Evolutionary conservation across 1,139 yeast species (phyloP).

Genomic region (Candida smagusa): DNA sequence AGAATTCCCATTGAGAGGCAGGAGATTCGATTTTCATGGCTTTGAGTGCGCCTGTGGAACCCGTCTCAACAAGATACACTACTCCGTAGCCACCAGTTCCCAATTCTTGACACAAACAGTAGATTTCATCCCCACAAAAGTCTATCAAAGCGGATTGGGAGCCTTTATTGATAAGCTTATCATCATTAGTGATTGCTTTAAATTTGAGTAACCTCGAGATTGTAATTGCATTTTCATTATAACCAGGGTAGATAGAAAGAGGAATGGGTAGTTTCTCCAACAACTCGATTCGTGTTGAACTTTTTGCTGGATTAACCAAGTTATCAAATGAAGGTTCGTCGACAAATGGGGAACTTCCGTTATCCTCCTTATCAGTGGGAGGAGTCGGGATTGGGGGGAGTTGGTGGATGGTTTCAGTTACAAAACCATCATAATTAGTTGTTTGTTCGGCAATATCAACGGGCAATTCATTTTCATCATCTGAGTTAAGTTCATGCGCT

Average conservation of each 20-base stretch:
- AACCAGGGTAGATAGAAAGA: constrained; percentile 27
- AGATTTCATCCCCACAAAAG: constrained; percentile 49
- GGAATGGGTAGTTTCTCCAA: constrained; percentile 26
- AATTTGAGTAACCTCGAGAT: constrained; percentile 31
- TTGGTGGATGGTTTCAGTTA: constrained; percentile 45
- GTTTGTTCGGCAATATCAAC: constrained; percentile 10
- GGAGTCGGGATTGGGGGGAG: constrained; percentile 23
- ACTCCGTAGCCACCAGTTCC: constrained; percentile 83
- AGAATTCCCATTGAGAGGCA: constrained; percentile 78
- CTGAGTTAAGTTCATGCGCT: constrained; percentile 28
- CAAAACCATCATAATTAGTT: constrained; percentile 48
- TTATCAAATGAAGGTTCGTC: constrained; percentile 30
- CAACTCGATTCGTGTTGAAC: constrained; percentile 19
- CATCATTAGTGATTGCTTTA: constrained; percentile 34
- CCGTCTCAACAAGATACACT: constrained; percentile 72
- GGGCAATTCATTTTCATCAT: constrained; percentile 26
- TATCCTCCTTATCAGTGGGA: constrained; percentile 28
- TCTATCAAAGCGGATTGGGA: constrained; percentile 43
- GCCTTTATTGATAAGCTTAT: constrained; percentile 34
- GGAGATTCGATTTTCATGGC: constrained; percentile 79
- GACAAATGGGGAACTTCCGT: constrained; percentile 47
- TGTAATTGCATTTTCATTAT: constrained; percentile 16
- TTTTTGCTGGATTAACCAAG: constrained; percentile 32
- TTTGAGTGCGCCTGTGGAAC: constrained; percentile 46
- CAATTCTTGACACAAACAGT: constrained; percentile 56